Evolutionary conservation across 208 protist genomes (phyloP).

Genomic region (Leishmania guyanensis): DNA sequence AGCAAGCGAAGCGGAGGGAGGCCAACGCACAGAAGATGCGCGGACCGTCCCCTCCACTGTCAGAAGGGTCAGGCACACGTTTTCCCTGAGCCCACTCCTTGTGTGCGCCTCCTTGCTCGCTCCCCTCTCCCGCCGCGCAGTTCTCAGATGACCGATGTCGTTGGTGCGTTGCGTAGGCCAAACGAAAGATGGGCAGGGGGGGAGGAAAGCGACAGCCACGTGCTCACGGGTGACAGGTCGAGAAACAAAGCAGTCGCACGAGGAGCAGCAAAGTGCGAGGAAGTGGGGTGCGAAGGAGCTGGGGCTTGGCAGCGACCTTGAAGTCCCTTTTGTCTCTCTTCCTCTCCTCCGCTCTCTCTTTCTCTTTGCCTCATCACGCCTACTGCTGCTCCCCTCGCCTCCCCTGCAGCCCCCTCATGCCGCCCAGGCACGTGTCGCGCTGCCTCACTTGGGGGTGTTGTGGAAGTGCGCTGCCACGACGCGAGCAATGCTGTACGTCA

Average conservation of each 20-base stretch:
- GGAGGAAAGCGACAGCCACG: neutral
- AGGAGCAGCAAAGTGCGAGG: neutral
- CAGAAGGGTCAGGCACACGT: neutral
- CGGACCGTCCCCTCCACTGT: neutral
- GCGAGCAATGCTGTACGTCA: conserved; percentile 80
- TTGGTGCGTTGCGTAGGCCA: neutral
- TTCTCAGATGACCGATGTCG: neutral
- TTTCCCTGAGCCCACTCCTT: too few relatives aligned
- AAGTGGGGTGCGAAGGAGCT: neutral
- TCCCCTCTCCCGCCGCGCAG: neutral
- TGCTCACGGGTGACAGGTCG: neutral
- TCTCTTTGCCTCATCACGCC: neutral
- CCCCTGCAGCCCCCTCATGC: neutral
- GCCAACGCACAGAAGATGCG: neutral
- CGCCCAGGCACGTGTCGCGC: neutral
- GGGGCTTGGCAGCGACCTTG: neutral
- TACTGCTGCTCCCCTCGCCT: neutral
- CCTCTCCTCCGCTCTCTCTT: neutral
- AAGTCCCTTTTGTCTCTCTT: neutral
- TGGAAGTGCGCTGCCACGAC: conserved; percentile 79
- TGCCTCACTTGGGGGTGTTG: conserved; percentile 44
- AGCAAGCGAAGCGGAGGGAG: neutral
- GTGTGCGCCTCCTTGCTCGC: too few relatives aligned
- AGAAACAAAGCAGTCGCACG: neutral
- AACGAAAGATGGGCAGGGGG: neutral